phyloP scores from a whole-genome alignment of 2,329 filamentous ascomycete genomes.

The Ascochyta pisi region DNA sequence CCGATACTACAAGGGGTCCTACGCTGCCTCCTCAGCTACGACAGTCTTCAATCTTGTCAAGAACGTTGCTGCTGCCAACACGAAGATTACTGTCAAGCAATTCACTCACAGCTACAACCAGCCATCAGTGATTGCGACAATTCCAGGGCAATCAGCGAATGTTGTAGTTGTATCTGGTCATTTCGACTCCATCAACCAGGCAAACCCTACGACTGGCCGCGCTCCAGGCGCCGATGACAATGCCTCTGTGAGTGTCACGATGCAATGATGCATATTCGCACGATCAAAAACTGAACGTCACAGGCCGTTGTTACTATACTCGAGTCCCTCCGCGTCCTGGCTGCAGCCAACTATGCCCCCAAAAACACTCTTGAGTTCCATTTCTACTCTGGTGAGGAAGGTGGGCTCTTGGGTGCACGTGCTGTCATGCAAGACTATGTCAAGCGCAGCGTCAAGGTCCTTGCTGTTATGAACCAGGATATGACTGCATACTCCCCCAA shows the following conservation, averaged over 20 bases:
- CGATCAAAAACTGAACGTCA: background rate
- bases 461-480: slow-evolving; percentile 95
- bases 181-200: slow-evolving; percentile 92
- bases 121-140: slow-evolving; percentile 85
- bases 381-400: slow-evolving; percentile 93
- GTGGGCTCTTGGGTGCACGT: slow-evolving; percentile 81
- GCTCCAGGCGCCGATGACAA: slow-evolving; percentile 93
- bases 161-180: slow-evolving; percentile 87
- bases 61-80: slow-evolving; percentile 73
- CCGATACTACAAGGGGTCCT: slow-evolving; percentile 23
- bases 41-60: slow-evolving; percentile 81
- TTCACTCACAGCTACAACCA: slow-evolving; percentile 89
- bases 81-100: slow-evolving; percentile 70
- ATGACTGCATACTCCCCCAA: slow-evolving; percentile 84
- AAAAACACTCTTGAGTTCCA: slow-evolving; percentile 91
- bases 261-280: slow-evolving; percentile 55
- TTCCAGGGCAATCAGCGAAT: slow-evolving; percentile 80
- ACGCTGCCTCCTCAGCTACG: slow-evolving; percentile 77
- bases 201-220: slow-evolving; percentile 77
- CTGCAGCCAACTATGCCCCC: slow-evolving; percentile 72
- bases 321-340: slow-evolving; percentile 80
- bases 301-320: slow-evolving; percentile 73
- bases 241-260: slow-evolving; percentile 86
- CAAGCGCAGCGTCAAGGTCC: slow-evolving; percentile 65
- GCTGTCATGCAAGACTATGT: slow-evolving; percentile 83